Base-by-base conservation (phyloP, 129 eudicot species). In the Helianthus tuberosus region DNA sequence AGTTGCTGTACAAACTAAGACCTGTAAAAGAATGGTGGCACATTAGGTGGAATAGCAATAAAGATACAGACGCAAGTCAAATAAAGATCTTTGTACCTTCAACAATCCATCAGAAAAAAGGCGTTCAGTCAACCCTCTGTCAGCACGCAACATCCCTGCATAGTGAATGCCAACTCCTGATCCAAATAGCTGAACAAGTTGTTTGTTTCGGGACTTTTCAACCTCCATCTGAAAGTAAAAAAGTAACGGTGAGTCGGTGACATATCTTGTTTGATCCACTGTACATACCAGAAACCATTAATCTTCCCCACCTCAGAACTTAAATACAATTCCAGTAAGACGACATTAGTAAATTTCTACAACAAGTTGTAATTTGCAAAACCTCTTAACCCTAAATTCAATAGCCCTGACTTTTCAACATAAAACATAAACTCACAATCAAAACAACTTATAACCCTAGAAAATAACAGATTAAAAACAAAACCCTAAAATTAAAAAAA, bases 111-210 rank as follows among this genome's bases (percentile, higher is more conserved):
- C 88, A 71, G 99, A 79, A 95, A 95, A 91, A 46, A 95, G 94
- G 12, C 90, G 86, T 72, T 95, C 99, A 0, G 99, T 95, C 63
- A 95, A 77, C 48, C 90, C 89, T 83, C 99, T 91, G 74, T 95
- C 96, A 64, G 96, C 79, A 59, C 99, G 97, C 80, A 91, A 79
- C 99, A 95, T 95, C 62, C 99, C 99, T 74, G 99, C 99, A 85
- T 95, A 97, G 84, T 95, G 99, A 64, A 95, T 89, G 60, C 99
- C 99, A 82, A 91, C 73, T 49, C 97, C 99, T 74, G 84, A 46
- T 17, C 81, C 97, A 80, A 95, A 95, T 66, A 91, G 87, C 75
- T 88, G 91, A 77, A 84, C 96, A 44, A 95, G 85, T 75, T 95
- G 90, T 82, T 76, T 91, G 81, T 95, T 88, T 82, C 96, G 89